phyloP scores from a whole-genome alignment of 176 grass and related monocot genomes.

The Microstegium vimineum region DNA sequence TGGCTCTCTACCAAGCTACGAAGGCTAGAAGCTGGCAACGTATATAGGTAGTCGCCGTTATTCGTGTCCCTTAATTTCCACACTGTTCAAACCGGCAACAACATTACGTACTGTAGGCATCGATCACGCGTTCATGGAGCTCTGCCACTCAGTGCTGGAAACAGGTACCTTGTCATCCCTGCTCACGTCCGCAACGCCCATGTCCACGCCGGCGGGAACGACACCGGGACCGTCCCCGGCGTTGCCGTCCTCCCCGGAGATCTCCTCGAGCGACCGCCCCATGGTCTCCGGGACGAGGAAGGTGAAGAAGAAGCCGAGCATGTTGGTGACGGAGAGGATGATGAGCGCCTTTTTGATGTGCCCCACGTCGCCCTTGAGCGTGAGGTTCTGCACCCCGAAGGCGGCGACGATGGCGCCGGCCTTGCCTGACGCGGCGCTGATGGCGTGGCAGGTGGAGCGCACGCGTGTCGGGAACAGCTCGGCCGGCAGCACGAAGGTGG shows the following conservation, averaged over 20 bases:
- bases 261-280: slow-evolving; percentile 43
- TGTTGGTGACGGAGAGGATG: slow-evolving; percentile 29
- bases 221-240: background rate
- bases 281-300: slow-evolving; percentile 44
- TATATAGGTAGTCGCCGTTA: background rate
- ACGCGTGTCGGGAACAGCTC: slow-evolving; percentile 47
- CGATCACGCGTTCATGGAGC: slow-evolving; percentile 3
- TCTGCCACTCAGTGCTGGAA: slow-evolving; percentile 19
- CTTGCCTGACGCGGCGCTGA: slow-evolving; percentile 32
- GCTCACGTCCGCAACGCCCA: background rate
- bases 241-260: slow-evolving; percentile 39
- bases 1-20: background rate
- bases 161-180: background rate
- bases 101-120: background rate
- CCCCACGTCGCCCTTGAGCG: background rate
- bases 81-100: background rate
- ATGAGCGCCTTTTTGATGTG: slow-evolving; percentile 20
- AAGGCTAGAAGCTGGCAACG: background rate
- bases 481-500: slow-evolving; percentile 49
- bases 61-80: slow-evolving; percentile 6
- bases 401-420: slow-evolving; percentile 25
- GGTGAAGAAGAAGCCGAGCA: slow-evolving; percentile 45
- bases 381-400: background rate
- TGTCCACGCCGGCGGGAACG: background rate
- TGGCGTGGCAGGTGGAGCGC: slow-evolving; percentile 43